Percentiles rank a stretch among this genome's conserved stretches.
phyloP scores from a whole-genome alignment of 495 filamentous ascomycete species.

The Penicillium cosmopolitanum region DNA sequence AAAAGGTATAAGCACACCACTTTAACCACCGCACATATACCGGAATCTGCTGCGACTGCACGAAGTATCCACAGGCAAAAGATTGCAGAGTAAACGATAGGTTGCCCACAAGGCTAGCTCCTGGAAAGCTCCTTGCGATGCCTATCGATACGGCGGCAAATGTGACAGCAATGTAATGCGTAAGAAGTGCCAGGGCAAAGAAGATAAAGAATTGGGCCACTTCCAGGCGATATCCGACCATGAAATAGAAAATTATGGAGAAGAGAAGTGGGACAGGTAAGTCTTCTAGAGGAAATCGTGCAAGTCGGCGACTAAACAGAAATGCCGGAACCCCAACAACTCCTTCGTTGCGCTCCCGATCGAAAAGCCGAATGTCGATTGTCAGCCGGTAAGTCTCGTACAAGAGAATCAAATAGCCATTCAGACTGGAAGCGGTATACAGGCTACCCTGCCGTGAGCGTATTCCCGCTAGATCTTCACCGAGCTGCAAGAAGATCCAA shows the following conservation, averaged over 20 bases:
- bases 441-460: slow-evolving; percentile 66
- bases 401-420: slow-evolving; percentile 73
- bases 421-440: slow-evolving; percentile 67
- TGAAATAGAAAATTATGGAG: slow-evolving; percentile 72
- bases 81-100: slow-evolving; percentile 70
- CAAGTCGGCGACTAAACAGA: slow-evolving; percentile 65
- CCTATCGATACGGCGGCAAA: slow-evolving; percentile 63
- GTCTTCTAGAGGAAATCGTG: slow-evolving; percentile 68
- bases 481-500: slow-evolving; percentile 68
- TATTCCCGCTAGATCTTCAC: slow-evolving; percentile 60
- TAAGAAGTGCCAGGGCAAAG: slow-evolving; percentile 62
- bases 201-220: slow-evolving; percentile 69
- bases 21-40: slow-evolving; percentile 76
- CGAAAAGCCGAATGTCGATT: slow-evolving; percentile 72
- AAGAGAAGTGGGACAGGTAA: slow-evolving; percentile 69
- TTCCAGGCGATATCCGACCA: slow-evolving; percentile 68
- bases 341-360: slow-evolving; percentile 71
- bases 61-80: slow-evolving; percentile 72
- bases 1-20: slow-evolving; percentile 61
- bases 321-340: slow-evolving; percentile 69
- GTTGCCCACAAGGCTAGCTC: slow-evolving; percentile 67
- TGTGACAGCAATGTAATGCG: slow-evolving; percentile 68
- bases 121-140: slow-evolving; percentile 62
- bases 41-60: slow-evolving; percentile 70
- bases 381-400: slow-evolving; percentile 74